These are phyloP conservation scores for Cryphonectria carpinicola DNA, from an alignment of 2,329 filamentous ascomycete genomes.

Conservation along the genomic window DNA sequence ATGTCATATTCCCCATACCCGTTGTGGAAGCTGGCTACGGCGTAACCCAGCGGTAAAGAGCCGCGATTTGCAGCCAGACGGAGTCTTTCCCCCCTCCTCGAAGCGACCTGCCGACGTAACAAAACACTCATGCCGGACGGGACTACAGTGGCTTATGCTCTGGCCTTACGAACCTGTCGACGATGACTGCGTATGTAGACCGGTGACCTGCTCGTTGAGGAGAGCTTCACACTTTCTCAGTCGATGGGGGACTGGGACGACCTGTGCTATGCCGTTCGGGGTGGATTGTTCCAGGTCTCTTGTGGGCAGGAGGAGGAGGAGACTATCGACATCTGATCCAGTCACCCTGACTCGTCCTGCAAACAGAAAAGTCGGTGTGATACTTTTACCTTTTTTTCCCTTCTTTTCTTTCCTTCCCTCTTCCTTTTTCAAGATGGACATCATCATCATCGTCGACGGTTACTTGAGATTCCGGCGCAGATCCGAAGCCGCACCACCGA, in stretches of 20 bases:
- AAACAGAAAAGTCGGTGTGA: background rate
- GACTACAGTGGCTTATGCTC: background rate
- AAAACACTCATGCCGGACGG: background rate
- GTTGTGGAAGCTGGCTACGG: conserved; percentile 9
- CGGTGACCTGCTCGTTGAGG: conserved; percentile 4
- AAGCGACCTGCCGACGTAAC: background rate
- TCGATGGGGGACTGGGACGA: background rate
- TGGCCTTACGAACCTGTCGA: conserved; percentile 4
- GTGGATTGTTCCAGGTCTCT: conserved; percentile 1
- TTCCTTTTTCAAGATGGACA: background rate
- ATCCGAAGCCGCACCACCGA: background rate
- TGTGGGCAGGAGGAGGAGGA: conserved; percentile 9
- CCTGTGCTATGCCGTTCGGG: background rate
- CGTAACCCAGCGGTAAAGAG: conserved; percentile 3
- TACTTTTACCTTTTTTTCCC: too few relatives aligned
- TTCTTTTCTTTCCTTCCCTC: too few relatives aligned
- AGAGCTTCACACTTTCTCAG: conserved; percentile 1
- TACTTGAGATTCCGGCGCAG: background rate
- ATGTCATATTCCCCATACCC: conserved; percentile 8
- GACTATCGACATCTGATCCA: background rate
- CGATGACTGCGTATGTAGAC: background rate
- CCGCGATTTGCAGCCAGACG: conserved; percentile 2
- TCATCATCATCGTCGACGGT: background rate
- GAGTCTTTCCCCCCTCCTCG: background rate
- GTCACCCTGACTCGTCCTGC: background rate